Evolutionary conservation across 371 early-diverging fungal species (phyloP).

Genomic region (Mortierella sp.): DNA sequence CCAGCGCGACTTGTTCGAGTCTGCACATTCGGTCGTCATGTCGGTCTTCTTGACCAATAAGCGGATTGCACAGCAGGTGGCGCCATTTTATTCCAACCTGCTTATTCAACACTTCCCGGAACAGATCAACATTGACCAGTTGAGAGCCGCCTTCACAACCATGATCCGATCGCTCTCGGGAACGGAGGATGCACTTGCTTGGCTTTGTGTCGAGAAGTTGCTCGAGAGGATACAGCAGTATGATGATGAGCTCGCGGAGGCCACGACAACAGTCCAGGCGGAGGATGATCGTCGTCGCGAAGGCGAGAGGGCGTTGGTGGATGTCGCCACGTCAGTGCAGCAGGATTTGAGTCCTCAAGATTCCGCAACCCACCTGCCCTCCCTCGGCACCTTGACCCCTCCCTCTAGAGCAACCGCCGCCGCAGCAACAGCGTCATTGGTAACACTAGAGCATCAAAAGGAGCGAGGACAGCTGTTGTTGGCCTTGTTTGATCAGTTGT

Average conservation of each 20-base stretch:
- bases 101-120: constrained; percentile 68
- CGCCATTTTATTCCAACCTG: constrained; percentile 57
- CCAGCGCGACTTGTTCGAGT: constrained; percentile 71
- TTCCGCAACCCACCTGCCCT: constrained; percentile 31
- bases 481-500: constrained; percentile 60
- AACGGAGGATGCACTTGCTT: constrained; percentile 73
- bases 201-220: constrained; percentile 69
- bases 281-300: background rate
- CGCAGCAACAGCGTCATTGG: background rate
- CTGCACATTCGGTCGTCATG: constrained; percentile 72
- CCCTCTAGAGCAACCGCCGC: background rate
- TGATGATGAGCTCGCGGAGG: constrained; percentile 42
- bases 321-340: constrained; percentile 29
- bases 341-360: constrained; percentile 41
- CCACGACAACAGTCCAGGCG: background rate
- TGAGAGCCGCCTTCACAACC: constrained; percentile 71
- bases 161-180: constrained; percentile 70
- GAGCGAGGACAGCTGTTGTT: constrained; percentile 56
- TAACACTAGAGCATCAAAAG: constrained; percentile 29
- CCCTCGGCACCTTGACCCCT: constrained; percentile 20
- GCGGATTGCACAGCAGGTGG: constrained; percentile 62
- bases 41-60: constrained; percentile 69
- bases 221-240: constrained; percentile 61
- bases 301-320: constrained; percentile 19
- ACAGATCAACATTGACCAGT: constrained; percentile 70